Base-by-base conservation (phyloP, 2,329 filamentous ascomycete genomes). In the Colletotrichum sp. region DNA sequence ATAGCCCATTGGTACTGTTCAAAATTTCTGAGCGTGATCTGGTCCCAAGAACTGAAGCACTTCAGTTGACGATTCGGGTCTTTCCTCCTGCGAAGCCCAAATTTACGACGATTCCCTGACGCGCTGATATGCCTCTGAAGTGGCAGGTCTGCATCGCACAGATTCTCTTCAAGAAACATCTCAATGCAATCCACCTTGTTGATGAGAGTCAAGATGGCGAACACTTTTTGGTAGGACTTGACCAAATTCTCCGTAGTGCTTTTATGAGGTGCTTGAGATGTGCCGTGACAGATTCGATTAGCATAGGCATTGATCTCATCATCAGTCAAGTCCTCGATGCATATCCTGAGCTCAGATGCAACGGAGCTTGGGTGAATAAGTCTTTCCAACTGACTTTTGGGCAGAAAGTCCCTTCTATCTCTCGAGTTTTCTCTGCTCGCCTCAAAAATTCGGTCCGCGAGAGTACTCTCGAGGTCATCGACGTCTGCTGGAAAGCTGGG, bases 21-120 rank as follows among this genome's bases (percentile, higher is more conserved):
- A 18, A 65, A 65, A 16, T 36, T 34, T 4, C 62, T 28, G 8
- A 65, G 18, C 7, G 16, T 18, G 2, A 44, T 15, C 10, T 65
- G 30, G 2, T 9, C 1, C 62, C 36, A 44, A 2, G 36, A 34
- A 2, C 18, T 8, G n/a, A 44, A 65, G 8, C 30, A 65, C 5
- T 3, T 24, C 4, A 59, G 7, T 18, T 9, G 6, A 2, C 5
- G 4, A 3, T 7, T 1, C 7, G 24, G 55, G 6, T 9, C 12
- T 8, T 59, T 65, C 32, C 18, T n/a, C 6, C 62, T 16, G 2
- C 30, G 28, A 8, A 28, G 28, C 5, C 7, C 6, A 28, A 28
- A 28, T 8, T 28, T 28, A 5, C 28, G 28, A 28, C 28, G 26
- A 28, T 7, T 28, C 6, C 26, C 26, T 28, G 26, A 26, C 24